Evolutionary conservation across 495 filamentous ascomycete genomes (phyloP), one percentile per base, ranked within the genome.

Genomic region (Xylaria palmicola): DNA sequence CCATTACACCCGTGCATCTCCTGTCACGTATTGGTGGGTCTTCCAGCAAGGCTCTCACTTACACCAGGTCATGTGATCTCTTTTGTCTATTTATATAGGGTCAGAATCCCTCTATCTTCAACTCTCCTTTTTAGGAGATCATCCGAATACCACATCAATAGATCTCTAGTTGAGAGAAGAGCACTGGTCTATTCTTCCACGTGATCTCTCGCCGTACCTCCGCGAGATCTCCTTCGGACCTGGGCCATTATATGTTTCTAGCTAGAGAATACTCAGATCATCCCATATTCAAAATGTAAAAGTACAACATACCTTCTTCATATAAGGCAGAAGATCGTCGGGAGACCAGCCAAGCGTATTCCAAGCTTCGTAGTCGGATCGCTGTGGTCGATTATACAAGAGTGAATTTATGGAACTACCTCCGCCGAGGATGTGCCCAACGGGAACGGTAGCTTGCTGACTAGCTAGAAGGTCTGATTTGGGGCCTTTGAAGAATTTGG

Each of bases 361-460:
- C 81, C 80, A 84, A 10, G 70, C 59, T 26, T 86, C 81, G 45
- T 72, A 84, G 53, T 81, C 80, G 22, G 62, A 70, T 27, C 64
- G 50, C 51, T 72, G 72, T 3, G 66, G 64, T 12, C 70, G 66
- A 39, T 32, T 61, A 56, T 72, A 75, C 49, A 50, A 76, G 76
- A 84, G 79, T 47, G 81, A 76, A 66, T 87, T 88, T 29, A 83
- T 78, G 0, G 80, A 81, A 12, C 74, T 79, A 9, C 84, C 84
- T 22, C 84, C 85, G 39, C 84, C 84, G 0, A 87, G 72, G 2
- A 81, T 69, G 45, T 78, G 76, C 27, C 80, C 83, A 15, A 71
- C 66, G 0, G 78, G 73, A 12, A 87, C 75, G 15, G 79, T 72
- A n/a, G 72, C 68, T 59, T 71, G 68, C 22, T 81, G 68, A 30